Evolutionary conservation across 768 basidiomycete species (phyloP).

Genomic region (Hemileccinum impolitum): DNA sequence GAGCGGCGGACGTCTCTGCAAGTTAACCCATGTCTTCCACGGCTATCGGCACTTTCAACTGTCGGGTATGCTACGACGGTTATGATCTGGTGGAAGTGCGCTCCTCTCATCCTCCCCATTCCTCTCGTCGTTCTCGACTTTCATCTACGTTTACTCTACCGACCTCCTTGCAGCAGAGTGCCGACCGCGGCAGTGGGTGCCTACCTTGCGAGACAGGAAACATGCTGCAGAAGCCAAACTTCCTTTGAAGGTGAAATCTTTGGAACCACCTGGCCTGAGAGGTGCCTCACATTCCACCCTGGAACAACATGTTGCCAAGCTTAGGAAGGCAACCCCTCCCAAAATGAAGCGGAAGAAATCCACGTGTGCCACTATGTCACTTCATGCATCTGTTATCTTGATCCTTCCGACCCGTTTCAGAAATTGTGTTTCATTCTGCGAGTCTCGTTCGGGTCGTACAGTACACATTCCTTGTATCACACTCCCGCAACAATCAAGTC

Average conservation of each 20-base stretch:
- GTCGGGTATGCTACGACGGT: conserved; percentile 31
- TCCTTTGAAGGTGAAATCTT: conserved; percentile 67
- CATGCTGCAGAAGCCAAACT: conserved; percentile 63
- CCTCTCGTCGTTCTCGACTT: conserved; percentile 21
- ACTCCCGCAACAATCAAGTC: conserved; percentile 10
- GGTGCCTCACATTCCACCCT: conserved; percentile 20
- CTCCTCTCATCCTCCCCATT: conserved; percentile 13
- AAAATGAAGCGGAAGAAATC: conserved; percentile 59
- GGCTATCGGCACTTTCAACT: conserved; percentile 33
- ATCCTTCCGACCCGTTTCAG: conserved; percentile 16
- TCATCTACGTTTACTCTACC: conserved; percentile 17
- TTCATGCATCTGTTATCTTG: conserved; percentile 11
- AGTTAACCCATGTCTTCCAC: conserved; percentile 29
- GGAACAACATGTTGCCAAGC: conserved; percentile 20
- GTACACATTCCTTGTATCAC: conserved; percentile 28
- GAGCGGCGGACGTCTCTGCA: conserved; percentile 16
- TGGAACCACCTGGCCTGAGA: conserved; percentile 38
- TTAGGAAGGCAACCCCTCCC: conserved; percentile 30
- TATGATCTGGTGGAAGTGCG: conserved; percentile 23
- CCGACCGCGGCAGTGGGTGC: conserved; percentile 22
- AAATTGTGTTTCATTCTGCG: conserved; percentile 62
- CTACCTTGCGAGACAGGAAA: conserved; percentile 59
- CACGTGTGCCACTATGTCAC: conserved; percentile 45
- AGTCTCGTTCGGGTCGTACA: conserved; percentile 64
- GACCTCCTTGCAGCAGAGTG: conserved; percentile 9